Percentiles rank a stretch among this genome's conserved stretches.
Evolutionary conservation across 1,284 basidiomycete species (phyloP).

Genomic region (Pulchroboletus neoregius): DNA sequence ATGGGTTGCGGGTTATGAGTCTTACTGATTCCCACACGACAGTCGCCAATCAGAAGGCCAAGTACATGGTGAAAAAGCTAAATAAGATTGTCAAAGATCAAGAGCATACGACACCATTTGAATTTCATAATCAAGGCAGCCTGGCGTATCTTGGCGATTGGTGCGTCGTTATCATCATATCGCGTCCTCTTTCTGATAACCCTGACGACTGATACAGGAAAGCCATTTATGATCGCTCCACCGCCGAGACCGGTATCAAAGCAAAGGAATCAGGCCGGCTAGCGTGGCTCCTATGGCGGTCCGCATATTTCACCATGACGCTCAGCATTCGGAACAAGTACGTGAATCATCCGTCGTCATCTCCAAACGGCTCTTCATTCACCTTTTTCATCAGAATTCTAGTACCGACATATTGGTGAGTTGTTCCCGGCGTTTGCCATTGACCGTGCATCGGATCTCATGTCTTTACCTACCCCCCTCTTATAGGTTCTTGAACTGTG

Average conservation of each 20-base stretch:
- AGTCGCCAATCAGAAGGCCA: slow-evolving; percentile 82
- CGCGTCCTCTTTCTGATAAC: neutral
- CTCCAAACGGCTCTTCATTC: slow-evolving; percentile 7
- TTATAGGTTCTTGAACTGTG: slow-evolving; percentile 25
- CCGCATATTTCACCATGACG: slow-evolving; percentile 77
- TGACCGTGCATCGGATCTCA: slow-evolving; percentile 15
- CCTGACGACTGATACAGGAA: slow-evolving; percentile 44
- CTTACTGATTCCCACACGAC: slow-evolving; percentile 13
- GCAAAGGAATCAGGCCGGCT: slow-evolving; percentile 63
- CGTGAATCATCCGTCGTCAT: slow-evolving; percentile 20
- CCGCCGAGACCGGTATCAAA: slow-evolving; percentile 51
- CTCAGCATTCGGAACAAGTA: slow-evolving; percentile 75
- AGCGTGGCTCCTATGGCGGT: slow-evolving; percentile 80
- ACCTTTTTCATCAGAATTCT: slow-evolving; percentile 47
- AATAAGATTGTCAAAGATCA: slow-evolving; percentile 54
- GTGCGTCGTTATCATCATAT: slow-evolving; percentile 35
- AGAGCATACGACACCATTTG: slow-evolving; percentile 47
- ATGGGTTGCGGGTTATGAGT: slow-evolving; percentile 31
- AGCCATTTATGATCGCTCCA: slow-evolving; percentile 68
- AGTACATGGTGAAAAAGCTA: slow-evolving; percentile 66
- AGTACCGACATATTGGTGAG: slow-evolving; percentile 68
- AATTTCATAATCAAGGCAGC: slow-evolving; percentile 69
- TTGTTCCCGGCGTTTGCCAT: slow-evolving; percentile 17
- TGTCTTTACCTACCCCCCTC: neutral
- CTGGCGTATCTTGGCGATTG: slow-evolving; percentile 81